Percentiles rank a stretch among this genome's conserved stretches.
These are phyloP conservation scores for Silene latifolia DNA, from an alignment of 148 eudicot species.

Conservation along the genomic window DNA sequence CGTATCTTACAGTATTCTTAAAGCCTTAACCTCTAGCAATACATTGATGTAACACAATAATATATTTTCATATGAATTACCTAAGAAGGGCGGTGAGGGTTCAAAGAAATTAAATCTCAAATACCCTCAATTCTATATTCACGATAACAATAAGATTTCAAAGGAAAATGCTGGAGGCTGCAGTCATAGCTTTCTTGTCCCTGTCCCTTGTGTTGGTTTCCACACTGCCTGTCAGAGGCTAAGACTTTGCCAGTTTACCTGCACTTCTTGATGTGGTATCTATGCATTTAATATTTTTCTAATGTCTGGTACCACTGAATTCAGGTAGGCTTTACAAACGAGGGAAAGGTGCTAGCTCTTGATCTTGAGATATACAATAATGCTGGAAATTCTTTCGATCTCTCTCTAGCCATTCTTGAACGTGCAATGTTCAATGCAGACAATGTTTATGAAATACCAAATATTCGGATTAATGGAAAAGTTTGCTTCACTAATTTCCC, in stretches of 20 bases:
- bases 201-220: background rate
- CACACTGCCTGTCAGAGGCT: background rate
- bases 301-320: slow-evolving; percentile 4
- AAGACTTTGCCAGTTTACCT: background rate
- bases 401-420: slow-evolving; percentile 83
- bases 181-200: background rate
- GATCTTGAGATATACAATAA: slow-evolving; percentile 91
- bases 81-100: background rate
- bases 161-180: background rate
- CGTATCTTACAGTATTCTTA: background rate
- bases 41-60: too few relatives aligned
- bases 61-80: too few relatives aligned
- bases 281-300: background rate
- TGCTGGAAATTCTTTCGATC: slow-evolving; percentile 92
- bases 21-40: background rate
- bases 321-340: slow-evolving; percentile 88
- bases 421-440: slow-evolving; percentile 96
- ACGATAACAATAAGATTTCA: too few relatives aligned
- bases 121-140: background rate
- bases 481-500: slow-evolving; percentile 97
- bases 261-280: background rate
- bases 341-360: slow-evolving; percentile 81
- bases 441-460: slow-evolving; percentile 90
- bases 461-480: slow-evolving; percentile 64
- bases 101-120: background rate